These are phyloP conservation scores for Clavariopsis aquatica DNA, from an alignment of 495 filamentous ascomycete species.

Conservation along the genomic window DNA sequence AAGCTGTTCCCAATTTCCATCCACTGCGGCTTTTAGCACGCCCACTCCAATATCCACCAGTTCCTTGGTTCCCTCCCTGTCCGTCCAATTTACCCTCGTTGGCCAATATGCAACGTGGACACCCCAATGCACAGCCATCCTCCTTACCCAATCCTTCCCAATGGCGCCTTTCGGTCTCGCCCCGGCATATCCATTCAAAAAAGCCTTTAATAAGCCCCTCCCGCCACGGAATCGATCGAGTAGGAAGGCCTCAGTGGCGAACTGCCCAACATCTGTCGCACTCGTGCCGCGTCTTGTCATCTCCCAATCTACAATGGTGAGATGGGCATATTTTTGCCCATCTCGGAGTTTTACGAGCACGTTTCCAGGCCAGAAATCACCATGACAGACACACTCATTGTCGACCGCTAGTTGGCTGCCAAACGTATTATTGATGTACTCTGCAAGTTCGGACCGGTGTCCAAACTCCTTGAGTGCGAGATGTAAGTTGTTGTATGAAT, in stretches of 20 bases:
- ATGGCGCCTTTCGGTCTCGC: slow-evolving; percentile 11
- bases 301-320: slow-evolving; percentile 48
- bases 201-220: slow-evolving; percentile 39
- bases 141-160: slow-evolving; percentile 33
- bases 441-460: slow-evolving; percentile 37
- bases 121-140: slow-evolving; percentile 43
- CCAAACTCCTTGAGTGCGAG: slow-evolving; percentile 33
- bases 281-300: slow-evolving; percentile 42
- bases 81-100: slow-evolving; percentile 38
- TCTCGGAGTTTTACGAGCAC: slow-evolving; percentile 27
- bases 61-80: slow-evolving; percentile 39
- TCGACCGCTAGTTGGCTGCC: slow-evolving; percentile 40
- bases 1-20: slow-evolving; percentile 26
- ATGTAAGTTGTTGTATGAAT: slow-evolving; percentile 38
- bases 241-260: slow-evolving; percentile 46
- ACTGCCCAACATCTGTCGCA: slow-evolving; percentile 47
- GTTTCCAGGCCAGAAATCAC: slow-evolving; percentile 47
- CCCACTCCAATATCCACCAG: slow-evolving; percentile 38
- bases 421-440: slow-evolving; percentile 37
- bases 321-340: not conserved
- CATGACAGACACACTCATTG: slow-evolving; percentile 44
- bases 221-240: slow-evolving; percentile 45
- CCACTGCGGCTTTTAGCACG: slow-evolving; percentile 30
- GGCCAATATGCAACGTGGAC: slow-evolving; percentile 47
- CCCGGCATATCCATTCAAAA: slow-evolving; percentile 39